Conservation (phyloP, 2,329 filamentous ascomycete genomes). For the Periconia sp. region DNA sequence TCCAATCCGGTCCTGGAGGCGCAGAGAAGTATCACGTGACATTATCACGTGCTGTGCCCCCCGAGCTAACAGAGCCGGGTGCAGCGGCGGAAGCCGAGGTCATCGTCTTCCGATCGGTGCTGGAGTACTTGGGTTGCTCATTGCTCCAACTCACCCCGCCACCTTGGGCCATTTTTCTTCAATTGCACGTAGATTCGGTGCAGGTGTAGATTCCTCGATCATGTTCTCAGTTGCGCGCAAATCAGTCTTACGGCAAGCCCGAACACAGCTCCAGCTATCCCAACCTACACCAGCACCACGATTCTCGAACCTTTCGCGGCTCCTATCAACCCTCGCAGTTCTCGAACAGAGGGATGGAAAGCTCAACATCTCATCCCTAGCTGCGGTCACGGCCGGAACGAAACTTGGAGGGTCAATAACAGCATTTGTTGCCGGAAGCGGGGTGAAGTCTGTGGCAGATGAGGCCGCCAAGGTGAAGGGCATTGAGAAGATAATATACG, state of each 20-base stretch:
- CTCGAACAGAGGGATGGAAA: slow-evolving; percentile 92
- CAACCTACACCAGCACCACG: slow-evolving; percentile 45
- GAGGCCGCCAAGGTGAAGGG: slow-evolving; percentile 89
- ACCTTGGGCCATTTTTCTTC: too few species aligned
- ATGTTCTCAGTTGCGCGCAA: slow-evolving; percentile 47
- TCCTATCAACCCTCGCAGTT: slow-evolving; percentile 87
- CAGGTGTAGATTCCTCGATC: too few species aligned
- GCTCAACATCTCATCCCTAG: slow-evolving; percentile 81
- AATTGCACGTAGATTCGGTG: too few species aligned
- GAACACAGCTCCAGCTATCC: slow-evolving; percentile 52
- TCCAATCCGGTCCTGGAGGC: slow-evolving; percentile 22
- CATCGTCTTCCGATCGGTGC: slow-evolving; percentile 18
- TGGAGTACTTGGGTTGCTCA: slow-evolving; percentile 1
- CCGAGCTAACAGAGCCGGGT: slow-evolving; percentile 19
- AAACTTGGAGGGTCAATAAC: slow-evolving; percentile 86
- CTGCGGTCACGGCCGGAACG: slow-evolving; percentile 83
- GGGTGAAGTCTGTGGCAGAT: slow-evolving; percentile 75
- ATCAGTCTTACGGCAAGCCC: slow-evolving; percentile 44
- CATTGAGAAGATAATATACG: slow-evolving; percentile 86
- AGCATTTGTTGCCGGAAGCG: slow-evolving; percentile 83
- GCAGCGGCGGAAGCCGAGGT: slow-evolving; percentile 37
- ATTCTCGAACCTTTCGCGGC: slow-evolving; percentile 66
- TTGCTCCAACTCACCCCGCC: too few species aligned
- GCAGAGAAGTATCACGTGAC: slow-evolving; percentile 18
- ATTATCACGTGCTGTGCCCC: not conserved